Conservation (phyloP, 1,284 basidiomycete genomes). For the Ustilago sp. region DNA sequence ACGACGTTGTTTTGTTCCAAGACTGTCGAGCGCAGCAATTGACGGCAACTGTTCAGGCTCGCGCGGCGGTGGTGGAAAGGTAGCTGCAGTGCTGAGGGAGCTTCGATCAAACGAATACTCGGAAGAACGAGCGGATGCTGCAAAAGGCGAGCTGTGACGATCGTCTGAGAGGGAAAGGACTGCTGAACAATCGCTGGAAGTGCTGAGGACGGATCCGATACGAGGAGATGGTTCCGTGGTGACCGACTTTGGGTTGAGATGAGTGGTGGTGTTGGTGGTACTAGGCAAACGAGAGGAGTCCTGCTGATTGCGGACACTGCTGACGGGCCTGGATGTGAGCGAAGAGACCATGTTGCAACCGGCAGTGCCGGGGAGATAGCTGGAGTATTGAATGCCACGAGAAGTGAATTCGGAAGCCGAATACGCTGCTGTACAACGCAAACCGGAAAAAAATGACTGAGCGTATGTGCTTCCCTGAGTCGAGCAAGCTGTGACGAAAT, state of each 20-base stretch:
- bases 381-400: background rate
- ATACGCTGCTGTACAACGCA: background rate
- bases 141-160: constrained; percentile 39
- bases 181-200: constrained; percentile 17
- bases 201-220: constrained; percentile 18
- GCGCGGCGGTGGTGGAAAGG: constrained; percentile 14
- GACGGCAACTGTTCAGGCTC: constrained; percentile 34
- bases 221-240: constrained; percentile 26
- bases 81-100: constrained; percentile 43
- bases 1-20: constrained; percentile 7
- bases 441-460: background rate
- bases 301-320: constrained; percentile 46
- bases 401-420: background rate
- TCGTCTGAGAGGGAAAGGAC: constrained; percentile 23
- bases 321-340: constrained; percentile 37
- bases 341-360: constrained; percentile 48
- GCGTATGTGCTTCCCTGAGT: background rate
- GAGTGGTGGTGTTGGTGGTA: constrained; percentile 20
- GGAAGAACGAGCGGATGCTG: constrained; percentile 35
- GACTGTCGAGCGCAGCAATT: constrained; percentile 18
- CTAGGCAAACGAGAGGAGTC: constrained; percentile 19
- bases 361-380: constrained; percentile 27
- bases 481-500: background rate
- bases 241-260: constrained; percentile 7
- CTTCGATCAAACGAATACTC: constrained; percentile 39